Conservation (phyloP, 208 protist genomes). For the Endotrypanum monterogeii region DNA sequence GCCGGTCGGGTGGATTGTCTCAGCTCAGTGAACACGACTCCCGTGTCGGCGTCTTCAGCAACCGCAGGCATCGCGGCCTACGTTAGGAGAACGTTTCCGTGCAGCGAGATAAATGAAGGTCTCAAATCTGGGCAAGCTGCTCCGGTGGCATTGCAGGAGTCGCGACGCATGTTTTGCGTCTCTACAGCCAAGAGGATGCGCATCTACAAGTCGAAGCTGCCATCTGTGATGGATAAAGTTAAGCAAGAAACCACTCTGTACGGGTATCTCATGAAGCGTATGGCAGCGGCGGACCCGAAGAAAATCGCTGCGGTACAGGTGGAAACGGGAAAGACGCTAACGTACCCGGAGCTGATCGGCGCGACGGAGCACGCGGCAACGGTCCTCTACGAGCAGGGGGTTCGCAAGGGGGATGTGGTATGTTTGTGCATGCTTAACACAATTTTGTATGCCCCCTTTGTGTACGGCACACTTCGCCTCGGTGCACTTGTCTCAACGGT, state of each 20-base stretch:
- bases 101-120: background rate
- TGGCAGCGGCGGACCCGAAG: slow-evolving; percentile 22
- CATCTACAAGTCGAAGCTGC: slow-evolving; percentile 40
- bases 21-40: background rate
- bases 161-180: background rate
- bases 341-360: slow-evolving; percentile 31
- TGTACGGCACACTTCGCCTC: slow-evolving; percentile 43
- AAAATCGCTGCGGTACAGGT: slow-evolving; percentile 32
- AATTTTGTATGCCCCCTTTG: slow-evolving; percentile 30
- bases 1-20: background rate
- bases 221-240: slow-evolving; percentile 25
- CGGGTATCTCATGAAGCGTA: slow-evolving; percentile 35
- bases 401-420: slow-evolving; percentile 51
- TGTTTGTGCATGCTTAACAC: slow-evolving; percentile 38
- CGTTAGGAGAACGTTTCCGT: background rate
- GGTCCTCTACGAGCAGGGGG: slow-evolving; percentile 39
- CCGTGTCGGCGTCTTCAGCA: too few species aligned
- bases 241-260: slow-evolving; percentile 29
- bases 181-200: slow-evolving; percentile 4
- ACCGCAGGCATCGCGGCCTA: background rate
- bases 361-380: slow-evolving; percentile 32
- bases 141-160: slow-evolving; percentile 1
- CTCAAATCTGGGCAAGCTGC: background rate
- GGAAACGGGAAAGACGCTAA: slow-evolving; percentile 33
- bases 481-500: slow-evolving; percentile 38